Conservation (phyloP, 1,139 yeast genomes). For the Suhomyces terraborum region DNA sequence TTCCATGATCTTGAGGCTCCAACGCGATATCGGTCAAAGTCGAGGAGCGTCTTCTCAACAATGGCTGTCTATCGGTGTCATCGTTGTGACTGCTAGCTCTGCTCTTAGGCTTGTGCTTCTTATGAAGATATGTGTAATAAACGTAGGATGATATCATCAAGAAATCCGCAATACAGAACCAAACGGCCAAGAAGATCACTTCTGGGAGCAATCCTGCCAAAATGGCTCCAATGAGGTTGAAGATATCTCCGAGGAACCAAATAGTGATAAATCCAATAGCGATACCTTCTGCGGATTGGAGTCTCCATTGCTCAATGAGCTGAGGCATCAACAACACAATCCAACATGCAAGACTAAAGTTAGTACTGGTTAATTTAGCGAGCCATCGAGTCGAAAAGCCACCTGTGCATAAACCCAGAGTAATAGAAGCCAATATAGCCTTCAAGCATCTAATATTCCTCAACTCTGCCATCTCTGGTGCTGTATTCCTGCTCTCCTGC, state of each 20-base stretch:
- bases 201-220: constrained; percentile 76
- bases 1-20: constrained; percentile 45
- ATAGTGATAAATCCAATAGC: constrained; percentile 67
- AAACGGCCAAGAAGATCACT: constrained; percentile 66
- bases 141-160: constrained; percentile 62
- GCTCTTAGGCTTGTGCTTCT: constrained; percentile 27
- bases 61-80: constrained; percentile 17
- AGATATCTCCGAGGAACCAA: constrained; percentile 75
- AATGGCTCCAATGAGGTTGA: constrained; percentile 66
- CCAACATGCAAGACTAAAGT: constrained; percentile 66
- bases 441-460: neutral
- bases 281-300: constrained; percentile 77
- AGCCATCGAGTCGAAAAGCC: too few species aligned
- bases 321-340: constrained; percentile 79
- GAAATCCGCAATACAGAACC: constrained; percentile 74
- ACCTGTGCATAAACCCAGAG: too few species aligned
- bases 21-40: constrained; percentile 47
- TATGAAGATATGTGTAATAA: constrained; percentile 53
- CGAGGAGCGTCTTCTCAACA: constrained; percentile 45
- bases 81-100: constrained; percentile 12
- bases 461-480: too few species aligned
- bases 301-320: constrained; percentile 77
- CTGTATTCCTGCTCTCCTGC: too few species aligned
- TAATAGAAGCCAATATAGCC: neutral
- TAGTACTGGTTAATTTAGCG: constrained; percentile 19